Base-by-base conservation (phyloP, 2,329 filamentous ascomycete species). In the Aspergillus pseudoglaucus region DNA sequence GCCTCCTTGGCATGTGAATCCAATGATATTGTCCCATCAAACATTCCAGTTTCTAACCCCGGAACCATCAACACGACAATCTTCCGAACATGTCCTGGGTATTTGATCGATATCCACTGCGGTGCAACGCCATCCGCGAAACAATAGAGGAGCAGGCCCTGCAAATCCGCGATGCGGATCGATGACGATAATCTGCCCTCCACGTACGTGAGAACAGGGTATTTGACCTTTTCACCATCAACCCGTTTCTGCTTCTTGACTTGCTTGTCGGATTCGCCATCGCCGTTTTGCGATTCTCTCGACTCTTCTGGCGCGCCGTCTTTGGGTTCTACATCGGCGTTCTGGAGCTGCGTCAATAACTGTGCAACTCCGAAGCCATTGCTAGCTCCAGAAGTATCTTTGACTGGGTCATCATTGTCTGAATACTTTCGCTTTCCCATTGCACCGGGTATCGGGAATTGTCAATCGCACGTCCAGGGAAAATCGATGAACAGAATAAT, bases 1-100 rank as follows among this genome's bases (percentile, higher is more conserved):
- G 39, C 47, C 8, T 51, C 48, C n/a, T 15, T 18, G 4, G 50
- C 10, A 14, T 48, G 47, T 18, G 71, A 63, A 39, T 75, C 73
- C 27, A 65, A 51, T 22, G 67, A 55, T 30, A 80, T 69, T 3
- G 68, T 72, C 32, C 80, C 77, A 65, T 86, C 81, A 70, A 97
- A 95, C 87, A 97, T 93, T 53, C 83, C 86, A 60, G 88, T 81
- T 63, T 97, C 91, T 20, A 98, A 72, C 0, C 93, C 93, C 9
- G 93, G 93, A 9, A 96, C 83, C 87, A 96, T 91, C 55, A 98
- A 73, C 37, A 88, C 81, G 25, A 97, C 90, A 25, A 94, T 85
- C 70, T 93, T 94, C 48, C 72, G 71, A 37, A 84, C 75, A 50
- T 74, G 70, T 15, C 67, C 68, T 40, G 77, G 77, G 60, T 83